phyloP scores from a whole-genome alignment of 805 yeast species.

The Kluyveromyces nonfermentans region DNA sequence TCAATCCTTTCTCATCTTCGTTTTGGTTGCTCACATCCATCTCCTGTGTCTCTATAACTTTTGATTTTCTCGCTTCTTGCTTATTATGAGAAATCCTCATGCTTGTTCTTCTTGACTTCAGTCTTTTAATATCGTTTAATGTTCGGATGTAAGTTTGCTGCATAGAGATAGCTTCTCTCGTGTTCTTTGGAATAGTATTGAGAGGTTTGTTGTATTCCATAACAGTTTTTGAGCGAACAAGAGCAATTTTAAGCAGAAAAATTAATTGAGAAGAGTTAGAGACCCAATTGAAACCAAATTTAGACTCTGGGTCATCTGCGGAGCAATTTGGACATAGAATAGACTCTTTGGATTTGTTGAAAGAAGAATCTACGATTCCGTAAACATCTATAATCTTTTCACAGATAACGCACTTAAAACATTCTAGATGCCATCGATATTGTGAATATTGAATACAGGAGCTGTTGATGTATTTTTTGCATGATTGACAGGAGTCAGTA shows the following conservation, averaged over 20 bases:
- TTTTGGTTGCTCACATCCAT: conserved; percentile 15
- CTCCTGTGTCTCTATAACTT: conserved; percentile 46
- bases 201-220: conserved; percentile 32
- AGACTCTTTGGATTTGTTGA: conserved; percentile 28
- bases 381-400: conserved; percentile 30
- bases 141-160: conserved; percentile 58
- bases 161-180: conserved; percentile 17
- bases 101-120: conserved; percentile 64
- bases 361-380: conserved; percentile 40
- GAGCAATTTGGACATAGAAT: conserved; percentile 61
- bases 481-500: conserved; percentile 66
- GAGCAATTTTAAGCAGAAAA: conserved; percentile 73
- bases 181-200: conserved; percentile 5
- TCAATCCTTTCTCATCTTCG: conserved; percentile 25
- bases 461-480: conserved; percentile 75
- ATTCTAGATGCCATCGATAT: conserved; percentile 72
- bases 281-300: conserved; percentile 50
- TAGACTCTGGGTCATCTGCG: conserved; percentile 38
- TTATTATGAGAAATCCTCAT: conserved; percentile 40
- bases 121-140: conserved; percentile 63
- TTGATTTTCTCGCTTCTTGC: conserved; percentile 56
- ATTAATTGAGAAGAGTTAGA: conserved; percentile 65
- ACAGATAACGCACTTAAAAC: conserved; percentile 63
- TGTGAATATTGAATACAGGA: conserved; percentile 56
- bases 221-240: conserved; percentile 59